A percentile compares a stretch with the other conserved stretches of the same genome.
phyloP scores from a whole-genome alignment of 805 yeast species.

The Starmerella potacharoeniae region DNA sequence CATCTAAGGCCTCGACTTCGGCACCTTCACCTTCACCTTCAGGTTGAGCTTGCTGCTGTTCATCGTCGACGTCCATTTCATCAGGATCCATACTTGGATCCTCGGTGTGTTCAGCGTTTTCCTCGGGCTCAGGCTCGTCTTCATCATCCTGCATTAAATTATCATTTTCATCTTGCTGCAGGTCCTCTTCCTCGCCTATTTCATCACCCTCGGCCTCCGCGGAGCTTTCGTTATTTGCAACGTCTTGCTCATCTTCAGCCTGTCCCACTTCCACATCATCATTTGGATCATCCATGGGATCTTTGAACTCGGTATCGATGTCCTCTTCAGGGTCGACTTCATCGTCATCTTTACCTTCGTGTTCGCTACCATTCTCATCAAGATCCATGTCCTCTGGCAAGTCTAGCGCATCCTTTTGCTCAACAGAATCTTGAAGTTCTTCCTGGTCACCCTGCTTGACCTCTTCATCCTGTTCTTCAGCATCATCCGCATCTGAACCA shows the following conservation, averaged over 20 bases:
- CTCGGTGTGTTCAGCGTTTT: too few species aligned
- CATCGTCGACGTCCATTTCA: constrained; percentile 23
- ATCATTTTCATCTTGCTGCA: constrained; percentile 21
- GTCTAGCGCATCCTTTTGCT: constrained; percentile 77
- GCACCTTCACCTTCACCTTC: constrained; percentile 27
- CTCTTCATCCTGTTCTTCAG: constrained; percentile 31
- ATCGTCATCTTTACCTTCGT: constrained; percentile 34
- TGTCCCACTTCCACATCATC: constrained; percentile 34
- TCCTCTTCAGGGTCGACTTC: constrained; percentile 34
- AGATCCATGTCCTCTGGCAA: constrained; percentile 85
- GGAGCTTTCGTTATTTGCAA: constrained; percentile 21
- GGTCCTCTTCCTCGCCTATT: constrained; percentile 21
- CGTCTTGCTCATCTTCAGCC: constrained; percentile 27
- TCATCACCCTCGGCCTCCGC: constrained; percentile 25
- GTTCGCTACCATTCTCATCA: constrained; percentile 52
- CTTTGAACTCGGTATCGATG: constrained; percentile 29
- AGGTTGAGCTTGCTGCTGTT: constrained; percentile 22
- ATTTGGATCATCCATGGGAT: constrained; percentile 44
- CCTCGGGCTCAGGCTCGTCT: constrained; percentile 18
- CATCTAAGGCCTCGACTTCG: constrained; percentile 45
- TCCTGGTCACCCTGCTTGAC: constrained; percentile 45
- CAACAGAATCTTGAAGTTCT: constrained; percentile 59
- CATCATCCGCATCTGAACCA: constrained; percentile 40
- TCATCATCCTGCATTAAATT: constrained; percentile 25
- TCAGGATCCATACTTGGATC: too few species aligned